These are phyloP conservation scores for Suillus brevipes DNA, from an alignment of 768 basidiomycete genomes.

Conservation along the genomic window DNA sequence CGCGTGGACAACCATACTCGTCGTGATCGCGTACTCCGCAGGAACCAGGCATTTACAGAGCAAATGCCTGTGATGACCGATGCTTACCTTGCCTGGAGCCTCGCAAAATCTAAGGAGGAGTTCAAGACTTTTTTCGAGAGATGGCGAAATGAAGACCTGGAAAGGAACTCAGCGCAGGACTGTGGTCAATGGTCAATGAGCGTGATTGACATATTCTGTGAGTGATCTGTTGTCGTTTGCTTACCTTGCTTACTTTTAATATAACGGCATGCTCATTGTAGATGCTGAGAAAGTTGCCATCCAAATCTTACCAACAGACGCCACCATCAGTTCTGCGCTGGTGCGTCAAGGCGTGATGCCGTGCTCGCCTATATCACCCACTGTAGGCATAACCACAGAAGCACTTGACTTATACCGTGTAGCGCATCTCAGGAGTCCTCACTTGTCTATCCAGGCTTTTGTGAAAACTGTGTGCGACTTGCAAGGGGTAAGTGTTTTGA, in stretches of 20 bases:
- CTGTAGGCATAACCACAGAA: not conserved
- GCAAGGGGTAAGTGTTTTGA: not conserved
- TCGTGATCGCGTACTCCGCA: not conserved
- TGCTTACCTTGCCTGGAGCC: slow-evolving; percentile 11
- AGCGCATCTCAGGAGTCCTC: not conserved
- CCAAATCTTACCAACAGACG: not conserved
- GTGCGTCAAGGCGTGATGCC: not conserved
- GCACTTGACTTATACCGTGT: not conserved
- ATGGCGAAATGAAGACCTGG: not conserved
- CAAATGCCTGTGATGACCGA: slow-evolving; percentile 3
- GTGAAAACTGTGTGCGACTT: not conserved
- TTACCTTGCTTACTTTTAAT: not conserved
- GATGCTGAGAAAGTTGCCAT: not conserved
- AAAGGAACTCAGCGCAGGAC: not conserved
- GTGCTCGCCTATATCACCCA: not conserved
- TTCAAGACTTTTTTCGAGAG: not conserved
- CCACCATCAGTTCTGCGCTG: not conserved
- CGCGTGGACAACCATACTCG: not conserved
- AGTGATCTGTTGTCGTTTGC: slow-evolving; percentile 6
- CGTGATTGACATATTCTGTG: slow-evolving; percentile 6
- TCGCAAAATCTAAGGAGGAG: not conserved
- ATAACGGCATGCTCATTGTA: not conserved
- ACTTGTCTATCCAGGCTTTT: not conserved
- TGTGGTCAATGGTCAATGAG: not conserved
- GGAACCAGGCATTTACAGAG: not conserved